These are phyloP conservation scores for Sclerotinia spermophila DNA, from an alignment of 2,329 filamentous ascomycete genomes.

Conservation along the genomic window DNA sequence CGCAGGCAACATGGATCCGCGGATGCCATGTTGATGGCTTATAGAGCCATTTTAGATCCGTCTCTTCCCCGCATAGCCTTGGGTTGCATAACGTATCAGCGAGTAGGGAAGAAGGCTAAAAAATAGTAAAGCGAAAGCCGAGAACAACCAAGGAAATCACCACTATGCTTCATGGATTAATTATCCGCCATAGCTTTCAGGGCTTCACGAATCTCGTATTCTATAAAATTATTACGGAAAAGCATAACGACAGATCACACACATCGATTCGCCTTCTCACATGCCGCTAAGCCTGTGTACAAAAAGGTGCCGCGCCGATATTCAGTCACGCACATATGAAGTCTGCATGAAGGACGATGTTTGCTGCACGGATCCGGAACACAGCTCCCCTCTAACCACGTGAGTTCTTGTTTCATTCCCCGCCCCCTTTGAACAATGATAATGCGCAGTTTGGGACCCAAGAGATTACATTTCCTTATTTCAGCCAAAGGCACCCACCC, in stretches of 20 bases:
- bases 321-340: constrained; percentile 14
- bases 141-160: constrained; percentile 6
- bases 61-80: constrained; percentile 4
- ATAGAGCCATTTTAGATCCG: not conserved
- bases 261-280: constrained; percentile 5
- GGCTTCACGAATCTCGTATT: constrained; percentile 10
- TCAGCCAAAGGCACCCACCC: not conserved
- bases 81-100: not conserved
- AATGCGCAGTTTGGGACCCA: not conserved
- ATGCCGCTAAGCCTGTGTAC: constrained; percentile 10
- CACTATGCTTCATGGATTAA: not conserved
- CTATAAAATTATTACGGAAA: not conserved
- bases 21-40: not conserved
- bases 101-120: not conserved
- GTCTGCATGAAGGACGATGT: constrained; percentile 8
- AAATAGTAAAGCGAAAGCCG: not conserved
- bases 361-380: constrained; percentile 15
- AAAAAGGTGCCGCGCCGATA: constrained; percentile 11
- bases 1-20: not conserved
- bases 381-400: constrained; percentile 12
- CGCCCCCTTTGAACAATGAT: not conserved
- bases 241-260: not conserved
- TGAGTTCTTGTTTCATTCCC: constrained; percentile 1
- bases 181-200: not conserved
- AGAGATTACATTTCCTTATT: not conserved